Evolutionary conservation across 805 yeast species (phyloP), one percentile per base, ranked within the genome.

Genomic region (Metschnikowia kofuensis): DNA sequence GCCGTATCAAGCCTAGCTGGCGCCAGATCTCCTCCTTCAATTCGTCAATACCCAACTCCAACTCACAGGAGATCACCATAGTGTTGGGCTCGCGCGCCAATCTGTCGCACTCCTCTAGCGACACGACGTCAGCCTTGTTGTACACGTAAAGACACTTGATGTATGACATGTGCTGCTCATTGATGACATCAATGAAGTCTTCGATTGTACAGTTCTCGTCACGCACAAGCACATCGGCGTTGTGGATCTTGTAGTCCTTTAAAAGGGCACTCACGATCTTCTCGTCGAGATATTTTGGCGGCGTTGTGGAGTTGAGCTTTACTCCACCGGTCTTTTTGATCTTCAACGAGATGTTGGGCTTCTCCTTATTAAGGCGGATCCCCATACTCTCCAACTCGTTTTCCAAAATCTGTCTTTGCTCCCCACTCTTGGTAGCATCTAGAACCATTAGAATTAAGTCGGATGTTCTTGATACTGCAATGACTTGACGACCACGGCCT

Each of bases 401-500:
- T 62, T 92, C 97, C 55, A 92, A 74, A 48, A 91, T 87, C 59
- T 78, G 83, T 55, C 97, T 76, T 67, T 92, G 99, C 59, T 91
- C 90, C 29, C 83, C 84, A 29, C 96, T 88, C 65, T 94, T 94
- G 1, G 99, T 92, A 1, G 98, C 97, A 69, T 92, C 99, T 55
- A 92, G 70, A 47, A 92, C 90, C 96, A 92, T 94, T 62, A 92
- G 71, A 52, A 92, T 85, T 62, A 92, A 72, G 63, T 94, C 98
- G 0, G 97, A 90, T 0, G 98, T 92, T 66, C 94, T 85, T 0
- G 97, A 96, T 0, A 97, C 94, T 2, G 98, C 87, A 55, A 92
- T 91, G 38, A 94, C 98, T 67, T 94, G 98, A 60, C 96, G 79
- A 49, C 98, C 98, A 67, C 99, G 82, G 59, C 99, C 99, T 68